phyloP scores from a whole-genome alignment of 768 basidiomycete genomes.

The Hemileccinum impolitum region DNA sequence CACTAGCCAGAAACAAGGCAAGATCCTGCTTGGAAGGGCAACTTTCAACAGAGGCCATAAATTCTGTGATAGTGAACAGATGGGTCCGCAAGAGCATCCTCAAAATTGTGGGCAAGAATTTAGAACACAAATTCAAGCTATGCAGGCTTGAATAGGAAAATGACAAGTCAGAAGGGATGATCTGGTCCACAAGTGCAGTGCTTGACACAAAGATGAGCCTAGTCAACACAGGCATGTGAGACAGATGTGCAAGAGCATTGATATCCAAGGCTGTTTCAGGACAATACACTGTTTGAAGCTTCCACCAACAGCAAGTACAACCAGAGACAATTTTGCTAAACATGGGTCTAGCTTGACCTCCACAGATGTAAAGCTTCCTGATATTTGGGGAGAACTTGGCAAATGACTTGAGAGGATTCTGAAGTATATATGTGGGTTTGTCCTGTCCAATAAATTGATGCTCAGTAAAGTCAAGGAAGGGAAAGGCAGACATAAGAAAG shows the following conservation, averaged over 20 bases:
- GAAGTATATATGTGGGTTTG: not conserved
- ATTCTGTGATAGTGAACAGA: not conserved
- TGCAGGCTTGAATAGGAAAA: constrained; percentile 1
- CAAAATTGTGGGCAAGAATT: not conserved
- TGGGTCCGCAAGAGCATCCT: not conserved
- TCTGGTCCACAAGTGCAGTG: not conserved
- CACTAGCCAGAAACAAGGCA: not conserved
- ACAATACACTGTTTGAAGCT: constrained; percentile 1
- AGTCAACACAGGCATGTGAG: not conserved
- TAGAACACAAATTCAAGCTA: not conserved
- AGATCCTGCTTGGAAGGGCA: not conserved
- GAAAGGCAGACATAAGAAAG: not conserved
- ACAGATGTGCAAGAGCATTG: not conserved
- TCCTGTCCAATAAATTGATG: too few relatives aligned
- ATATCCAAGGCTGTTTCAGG: not conserved
- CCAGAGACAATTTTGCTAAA: not conserved
- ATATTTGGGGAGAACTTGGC: not conserved
- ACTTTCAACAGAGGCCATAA: not conserved
- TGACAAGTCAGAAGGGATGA: not conserved
- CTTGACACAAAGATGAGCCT: not conserved
- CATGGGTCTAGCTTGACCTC: too few relatives aligned
- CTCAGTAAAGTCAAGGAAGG: not conserved
- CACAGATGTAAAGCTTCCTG: not conserved
- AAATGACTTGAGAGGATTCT: not conserved
- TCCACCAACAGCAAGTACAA: constrained; percentile 3